Evolutionary conservation across 176 grass and related monocot species (phyloP).

Genomic region (Neostapfia colusana): DNA sequence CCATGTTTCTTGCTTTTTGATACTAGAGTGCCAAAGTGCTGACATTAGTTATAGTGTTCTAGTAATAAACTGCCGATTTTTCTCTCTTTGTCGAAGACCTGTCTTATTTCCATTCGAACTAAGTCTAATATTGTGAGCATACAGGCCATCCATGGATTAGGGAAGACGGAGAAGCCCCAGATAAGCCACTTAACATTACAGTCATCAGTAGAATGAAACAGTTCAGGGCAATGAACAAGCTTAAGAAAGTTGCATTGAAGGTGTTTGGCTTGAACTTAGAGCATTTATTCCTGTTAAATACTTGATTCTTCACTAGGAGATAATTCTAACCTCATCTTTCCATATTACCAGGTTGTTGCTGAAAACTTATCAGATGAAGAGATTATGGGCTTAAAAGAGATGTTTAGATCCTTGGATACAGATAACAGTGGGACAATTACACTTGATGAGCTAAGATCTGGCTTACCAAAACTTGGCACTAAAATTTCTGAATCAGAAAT

Average conservation of each 20-base stretch:
- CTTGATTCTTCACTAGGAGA: too few species aligned
- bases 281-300: too few species aligned
- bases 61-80: too few species aligned
- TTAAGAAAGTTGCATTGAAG: slow-evolving; percentile 70
- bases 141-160: slow-evolving; percentile 62
- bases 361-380: slow-evolving; percentile 68
- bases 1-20: too few species aligned
- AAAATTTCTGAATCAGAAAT: slow-evolving; percentile 59
- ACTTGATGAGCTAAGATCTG: slow-evolving; percentile 58
- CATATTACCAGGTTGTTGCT: slow-evolving; percentile 46
- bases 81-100: too few species aligned
- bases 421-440: slow-evolving; percentile 73
- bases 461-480: slow-evolving; percentile 59
- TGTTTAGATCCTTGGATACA: slow-evolving; percentile 62
- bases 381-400: slow-evolving; percentile 58
- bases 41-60: too few species aligned
- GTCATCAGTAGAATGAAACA: slow-evolving; percentile 65
- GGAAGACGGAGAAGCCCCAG: slow-evolving; percentile 60
- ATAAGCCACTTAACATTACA: slow-evolving; percentile 56
- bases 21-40: too few species aligned
- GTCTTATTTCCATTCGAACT: not conserved
- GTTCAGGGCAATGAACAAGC: slow-evolving; percentile 72
- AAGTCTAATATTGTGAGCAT: not conserved
- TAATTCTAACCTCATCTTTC: too few species aligned
- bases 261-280: slow-evolving; percentile 13